These are phyloP conservation scores for Bipolaris cookei DNA, from an alignment of 2,329 filamentous ascomycete species.

Conservation along the genomic window DNA sequence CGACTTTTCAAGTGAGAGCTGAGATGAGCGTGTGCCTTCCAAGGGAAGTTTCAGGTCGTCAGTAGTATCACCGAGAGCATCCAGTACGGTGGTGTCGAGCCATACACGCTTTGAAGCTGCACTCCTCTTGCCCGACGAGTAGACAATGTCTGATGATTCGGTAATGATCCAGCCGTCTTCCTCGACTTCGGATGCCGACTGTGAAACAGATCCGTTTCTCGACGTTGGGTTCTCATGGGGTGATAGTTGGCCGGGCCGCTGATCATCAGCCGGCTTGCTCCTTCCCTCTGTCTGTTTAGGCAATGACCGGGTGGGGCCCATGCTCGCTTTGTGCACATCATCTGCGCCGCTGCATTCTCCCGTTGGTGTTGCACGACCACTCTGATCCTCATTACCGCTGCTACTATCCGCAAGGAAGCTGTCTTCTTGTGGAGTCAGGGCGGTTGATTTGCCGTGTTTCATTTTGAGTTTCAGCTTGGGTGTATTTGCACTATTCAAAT, in stretches of 20 bases:
- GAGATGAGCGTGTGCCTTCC: slow-evolving; percentile 48
- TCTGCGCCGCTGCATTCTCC: slow-evolving; percentile 35
- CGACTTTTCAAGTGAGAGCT: slow-evolving; percentile 44
- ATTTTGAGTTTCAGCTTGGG: slow-evolving; percentile 52
- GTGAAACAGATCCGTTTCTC: slow-evolving; percentile 25
- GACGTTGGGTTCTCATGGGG: slow-evolving; percentile 28
- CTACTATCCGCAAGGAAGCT: slow-evolving; percentile 61
- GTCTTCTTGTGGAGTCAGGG: slow-evolving; percentile 46
- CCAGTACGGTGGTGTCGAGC: slow-evolving; percentile 49
- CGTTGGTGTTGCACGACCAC: slow-evolving; percentile 42
- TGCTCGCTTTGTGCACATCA: slow-evolving; percentile 39
- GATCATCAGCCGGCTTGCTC: slow-evolving; percentile 34
- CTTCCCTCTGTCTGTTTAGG: slow-evolving; percentile 31
- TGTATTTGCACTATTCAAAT: slow-evolving; percentile 34
- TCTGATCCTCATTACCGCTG: slow-evolving; percentile 59
- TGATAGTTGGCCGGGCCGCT: slow-evolving; percentile 32
- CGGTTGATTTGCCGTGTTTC: slow-evolving; percentile 37
- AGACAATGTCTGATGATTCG: slow-evolving; percentile 36
- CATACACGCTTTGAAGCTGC: slow-evolving; percentile 47
- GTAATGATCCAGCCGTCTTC: slow-evolving; percentile 50
- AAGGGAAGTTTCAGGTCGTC: slow-evolving; percentile 47
- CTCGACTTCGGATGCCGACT: slow-evolving; percentile 45
- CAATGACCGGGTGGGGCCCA: slow-evolving; percentile 39
- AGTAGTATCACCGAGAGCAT: slow-evolving; percentile 36
- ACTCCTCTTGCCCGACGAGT: slow-evolving; percentile 22